Base-by-base conservation (phyloP, 805 yeast species). In the Kodamaea leandrae region DNA sequence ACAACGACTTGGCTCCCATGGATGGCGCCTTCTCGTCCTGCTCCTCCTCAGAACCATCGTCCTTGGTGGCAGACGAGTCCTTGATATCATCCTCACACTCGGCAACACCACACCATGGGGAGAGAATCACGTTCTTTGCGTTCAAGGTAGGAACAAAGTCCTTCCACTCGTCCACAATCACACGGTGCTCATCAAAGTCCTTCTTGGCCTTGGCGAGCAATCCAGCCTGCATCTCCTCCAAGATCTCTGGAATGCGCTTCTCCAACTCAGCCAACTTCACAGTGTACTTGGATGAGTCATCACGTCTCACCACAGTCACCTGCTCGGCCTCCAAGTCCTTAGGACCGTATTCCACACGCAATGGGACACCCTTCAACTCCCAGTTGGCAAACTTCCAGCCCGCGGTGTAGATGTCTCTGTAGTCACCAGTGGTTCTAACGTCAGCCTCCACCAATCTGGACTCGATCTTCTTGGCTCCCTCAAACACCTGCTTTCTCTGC, bases 371-470 rank as follows among this genome's bases (percentile, higher is more conserved):
- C 74, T 85, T 88, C 63, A 93, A 80, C 72, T 93, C 99, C 77
- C 95, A 85, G 63, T 93, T 96, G 44, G 97, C 83, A 68, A 91
- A 93, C 71, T 93, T 93, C 98, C 97, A 93, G 50, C 99, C 99
- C 50, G 98, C 96, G 40, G 96, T 83, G 72, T 93, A 91, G 72
- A 83, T 87, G 53, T 83, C 95, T 67, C 97, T 82, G 76, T 81
- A 84, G 67, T 93, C 99, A 55, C 91, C 83, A 42, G 75, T 70
- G 19, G 78, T 88, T 65, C 96, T 82, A 45, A 93, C 72, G 39
- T 78, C 93, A 36, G 78, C 76, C 18, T 63, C 68, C 40, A 59
- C 55, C 55, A 93, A 78, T 50, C 73, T 71, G 24, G 64, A 50
- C 66, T 87, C 96, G 49, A 91, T 76, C 16, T 72, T 72, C 48